Evolutionary conservation across 1,284 basidiomycete genomes (phyloP).

Genomic region (Austroboletus novae-zelandiae): DNA sequence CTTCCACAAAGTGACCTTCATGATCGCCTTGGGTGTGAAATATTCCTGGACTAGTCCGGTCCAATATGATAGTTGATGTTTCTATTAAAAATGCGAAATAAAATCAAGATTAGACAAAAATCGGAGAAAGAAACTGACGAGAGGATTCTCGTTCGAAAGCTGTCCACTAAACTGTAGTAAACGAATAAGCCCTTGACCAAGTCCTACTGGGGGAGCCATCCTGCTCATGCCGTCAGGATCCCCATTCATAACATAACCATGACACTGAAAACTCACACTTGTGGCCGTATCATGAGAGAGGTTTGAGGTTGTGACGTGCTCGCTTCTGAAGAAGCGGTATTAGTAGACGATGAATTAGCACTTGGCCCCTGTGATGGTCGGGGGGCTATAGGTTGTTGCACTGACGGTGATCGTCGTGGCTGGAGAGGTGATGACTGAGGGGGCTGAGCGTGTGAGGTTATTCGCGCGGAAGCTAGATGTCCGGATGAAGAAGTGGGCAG

Average conservation of each 20-base stretch:
- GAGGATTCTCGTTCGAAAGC: constrained; percentile 50
- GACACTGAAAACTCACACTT: constrained; percentile 29
- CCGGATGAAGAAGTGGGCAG: constrained; percentile 34
- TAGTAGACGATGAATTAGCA: constrained; percentile 20
- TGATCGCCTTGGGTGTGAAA: constrained; percentile 60
- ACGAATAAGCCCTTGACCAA: constrained; percentile 58
- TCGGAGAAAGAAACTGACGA: constrained; percentile 36
- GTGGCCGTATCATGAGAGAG: constrained; percentile 17
- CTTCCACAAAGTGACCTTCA: constrained; percentile 79
- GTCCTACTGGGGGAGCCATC: constrained; percentile 38
- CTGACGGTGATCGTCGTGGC: constrained; percentile 35
- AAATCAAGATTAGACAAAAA: constrained; percentile 6
- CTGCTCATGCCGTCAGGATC: constrained; percentile 19
- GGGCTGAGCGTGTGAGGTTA: constrained; percentile 32
- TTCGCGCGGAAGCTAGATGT: constrained; percentile 27
- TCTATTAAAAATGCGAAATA: constrained; percentile 35
- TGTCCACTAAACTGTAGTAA: constrained; percentile 65
- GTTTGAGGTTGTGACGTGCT: constrained; percentile 28
- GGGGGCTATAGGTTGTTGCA: constrained; percentile 38
- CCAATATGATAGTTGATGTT: constrained; percentile 65
- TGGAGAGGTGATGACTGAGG: constrained; percentile 33
- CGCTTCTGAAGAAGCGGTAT: constrained; percentile 25
- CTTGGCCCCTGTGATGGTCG: constrained; percentile 33
- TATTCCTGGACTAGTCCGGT: constrained; percentile 56
- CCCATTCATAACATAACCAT: not conserved